A percentile compares a stretch with the other conserved stretches of the same genome.
Conservation (phyloP, 176 grass and related monocot species). For the Oryza punctata region DNA sequence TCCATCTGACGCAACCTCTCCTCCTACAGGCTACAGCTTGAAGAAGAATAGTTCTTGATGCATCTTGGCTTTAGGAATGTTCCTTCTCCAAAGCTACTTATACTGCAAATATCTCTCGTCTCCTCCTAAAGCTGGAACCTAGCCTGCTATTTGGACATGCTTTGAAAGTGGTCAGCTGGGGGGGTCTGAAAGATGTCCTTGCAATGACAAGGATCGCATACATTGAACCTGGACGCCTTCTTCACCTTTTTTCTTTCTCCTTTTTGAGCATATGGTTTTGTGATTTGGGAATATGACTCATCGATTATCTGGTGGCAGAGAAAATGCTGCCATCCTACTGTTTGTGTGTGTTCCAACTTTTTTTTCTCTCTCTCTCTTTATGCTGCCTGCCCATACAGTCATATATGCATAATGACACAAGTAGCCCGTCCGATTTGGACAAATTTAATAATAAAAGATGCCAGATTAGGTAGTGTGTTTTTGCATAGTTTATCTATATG, state of each 20-base stretch:
- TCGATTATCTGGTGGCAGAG: slow-evolving; percentile 21
- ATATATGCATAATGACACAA: slow-evolving; percentile 7
- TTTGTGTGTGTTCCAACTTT: slow-evolving; percentile 5
- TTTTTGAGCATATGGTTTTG: slow-evolving; percentile 14
- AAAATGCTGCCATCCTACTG: slow-evolving; percentile 4
- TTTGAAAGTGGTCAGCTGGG: slow-evolving; percentile 23
- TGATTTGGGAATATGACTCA: slow-evolving; percentile 36
- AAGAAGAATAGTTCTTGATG: slow-evolving; percentile 34
- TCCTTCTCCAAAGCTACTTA: slow-evolving; percentile 48
- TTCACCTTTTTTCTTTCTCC: slow-evolving; percentile 14
- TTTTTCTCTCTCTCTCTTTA: not conserved
- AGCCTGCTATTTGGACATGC: not conserved
- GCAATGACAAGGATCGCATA: slow-evolving; percentile 29
- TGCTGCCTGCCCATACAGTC: slow-evolving; percentile 44
- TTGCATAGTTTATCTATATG: slow-evolving; percentile 23
- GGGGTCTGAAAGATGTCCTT: not conserved
- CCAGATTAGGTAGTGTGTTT: slow-evolving; percentile 17
- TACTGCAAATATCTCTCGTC: slow-evolving; percentile 24
- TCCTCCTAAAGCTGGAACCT: not conserved
- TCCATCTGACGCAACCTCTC: slow-evolving; percentile 39
- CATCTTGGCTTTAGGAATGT: slow-evolving; percentile 32
- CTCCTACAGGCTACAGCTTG: slow-evolving; percentile 46
- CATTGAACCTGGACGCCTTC: slow-evolving; percentile 71
- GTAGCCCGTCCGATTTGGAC: not conserved
- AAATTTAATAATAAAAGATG: slow-evolving; percentile 15